Percentiles rank a stretch among this genome's conserved stretches.
Evolutionary conservation across 495 filamentous ascomycete species (phyloP).

Genomic region (Pyrenula massariospora): DNA sequence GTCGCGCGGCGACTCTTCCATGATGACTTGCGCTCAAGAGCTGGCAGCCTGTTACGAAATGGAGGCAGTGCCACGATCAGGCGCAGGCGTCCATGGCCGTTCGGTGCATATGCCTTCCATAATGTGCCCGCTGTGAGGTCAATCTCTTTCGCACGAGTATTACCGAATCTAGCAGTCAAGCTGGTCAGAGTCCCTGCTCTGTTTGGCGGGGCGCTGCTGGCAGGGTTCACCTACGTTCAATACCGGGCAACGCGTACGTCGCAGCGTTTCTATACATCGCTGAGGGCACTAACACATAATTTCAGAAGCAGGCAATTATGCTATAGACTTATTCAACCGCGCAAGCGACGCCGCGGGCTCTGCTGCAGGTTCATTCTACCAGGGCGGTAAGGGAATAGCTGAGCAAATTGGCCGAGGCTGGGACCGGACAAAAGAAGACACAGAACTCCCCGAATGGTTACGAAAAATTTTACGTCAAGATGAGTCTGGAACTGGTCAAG

Average conservation of each 20-base stretch:
- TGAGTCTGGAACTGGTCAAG: slow-evolving; percentile 30
- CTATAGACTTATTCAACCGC: slow-evolving; percentile 61
- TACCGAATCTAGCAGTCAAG: slow-evolving; percentile 86
- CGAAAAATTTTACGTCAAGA: slow-evolving; percentile 55
- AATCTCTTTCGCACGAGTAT: slow-evolving; percentile 71
- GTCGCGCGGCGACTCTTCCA: slow-evolving; percentile 56
- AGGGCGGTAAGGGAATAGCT: slow-evolving; percentile 58
- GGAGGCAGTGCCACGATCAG: slow-evolving; percentile 47
- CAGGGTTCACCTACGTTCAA: slow-evolving; percentile 80
- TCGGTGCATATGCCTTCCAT: slow-evolving; percentile 65
- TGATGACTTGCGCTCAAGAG: slow-evolving; percentile 38
- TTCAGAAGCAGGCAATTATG: slow-evolving; percentile 80
- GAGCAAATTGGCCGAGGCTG: slow-evolving; percentile 70
- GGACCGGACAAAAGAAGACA: slow-evolving; percentile 67
- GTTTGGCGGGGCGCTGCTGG: slow-evolving; percentile 80
- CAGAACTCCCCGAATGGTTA: slow-evolving; percentile 78
- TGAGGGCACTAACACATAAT: slow-evolving; percentile 13
- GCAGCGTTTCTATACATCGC: neutral
- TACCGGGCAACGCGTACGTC: slow-evolving; percentile 86
- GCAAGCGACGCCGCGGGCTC: slow-evolving; percentile 56
- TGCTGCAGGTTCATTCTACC: slow-evolving; percentile 54
- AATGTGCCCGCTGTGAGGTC: slow-evolving; percentile 76
- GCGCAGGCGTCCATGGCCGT: slow-evolving; percentile 58
- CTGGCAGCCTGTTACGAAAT: slow-evolving; percentile 58
- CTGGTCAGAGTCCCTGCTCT: slow-evolving; percentile 78